Evolutionary conservation across 805 yeast species (phyloP), one percentile per base, ranked within the genome.

Genomic region (Myxozyma udenii): DNA sequence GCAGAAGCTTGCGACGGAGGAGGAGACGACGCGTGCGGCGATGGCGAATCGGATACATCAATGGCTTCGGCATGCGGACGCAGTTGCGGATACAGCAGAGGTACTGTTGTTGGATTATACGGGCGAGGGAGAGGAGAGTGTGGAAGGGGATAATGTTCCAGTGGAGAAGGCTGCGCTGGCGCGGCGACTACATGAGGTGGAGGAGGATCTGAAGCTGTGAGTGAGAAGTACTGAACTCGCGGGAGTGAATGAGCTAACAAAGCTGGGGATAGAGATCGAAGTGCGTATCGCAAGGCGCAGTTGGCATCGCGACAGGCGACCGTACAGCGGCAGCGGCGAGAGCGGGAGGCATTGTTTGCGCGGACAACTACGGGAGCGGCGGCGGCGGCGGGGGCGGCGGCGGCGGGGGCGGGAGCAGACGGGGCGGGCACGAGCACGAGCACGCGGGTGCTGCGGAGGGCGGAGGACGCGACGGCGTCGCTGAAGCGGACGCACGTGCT

Each of bases 401-500:
- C 44, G 23, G 41, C 25, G 44, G 45, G 42, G 43, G 30, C 41
- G 7, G 11, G 36, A 4, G 18, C 38, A 12, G 25, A 7, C 19
- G 12, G 19, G 14, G 26, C 45, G 21, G 22, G 30, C 28, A 18
- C 45, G 14, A 9, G 43, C 18, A 22, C 45, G 9, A 28, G 37
- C 40, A 25, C 46, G n/a, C 40, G 57, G 41, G 39, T 44, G 9
- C 48, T 44, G 37, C 43, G 43, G 43, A 55, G 48, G 16, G 61
- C 67, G 25, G 65, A 65, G 46, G 60, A 60, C 26, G 65, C 68
- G 18, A 64, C 71, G 1, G 51, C 57, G 18, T 58, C 64, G 9
- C 59, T 68, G 41, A 57, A 61, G 16, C 62, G 71, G 16, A 64
- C 70, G 43, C 71, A 63, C 42, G 61, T 53, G 21, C 51, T 72